These are phyloP conservation scores for Fraxinus quadrangulata DNA, from an alignment of 257 asterid genomes.

Conservation along the genomic window DNA sequence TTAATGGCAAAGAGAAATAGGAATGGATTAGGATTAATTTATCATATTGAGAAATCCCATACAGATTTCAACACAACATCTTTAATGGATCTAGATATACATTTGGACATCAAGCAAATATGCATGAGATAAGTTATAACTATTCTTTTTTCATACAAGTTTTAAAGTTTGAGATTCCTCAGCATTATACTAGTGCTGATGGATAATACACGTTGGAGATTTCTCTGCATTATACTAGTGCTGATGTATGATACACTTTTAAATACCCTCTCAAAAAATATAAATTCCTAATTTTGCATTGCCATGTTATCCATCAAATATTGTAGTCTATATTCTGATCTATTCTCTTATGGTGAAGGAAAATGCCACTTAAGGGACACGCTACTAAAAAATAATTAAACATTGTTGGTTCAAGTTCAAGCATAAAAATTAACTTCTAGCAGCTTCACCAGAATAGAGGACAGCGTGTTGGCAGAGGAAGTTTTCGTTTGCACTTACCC, in stretches of 20 bases:
- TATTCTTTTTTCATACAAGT: not conserved
- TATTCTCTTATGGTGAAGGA: not conserved
- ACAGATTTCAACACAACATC: not conserved
- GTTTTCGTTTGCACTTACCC: conserved; percentile 57
- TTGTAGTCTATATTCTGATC: not conserved
- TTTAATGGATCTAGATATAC: not conserved
- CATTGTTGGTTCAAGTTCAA: not conserved
- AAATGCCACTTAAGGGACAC: not conserved
- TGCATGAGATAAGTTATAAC: not conserved
- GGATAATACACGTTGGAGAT: not conserved
- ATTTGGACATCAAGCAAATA: conserved; percentile 1
- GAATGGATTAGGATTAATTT: not conserved
- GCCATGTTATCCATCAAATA: not conserved
- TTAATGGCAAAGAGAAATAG: not conserved
- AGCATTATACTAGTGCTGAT: not conserved
- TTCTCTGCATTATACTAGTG: not conserved
- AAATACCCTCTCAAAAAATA: not conserved
- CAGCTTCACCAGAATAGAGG: conserved; percentile 12
- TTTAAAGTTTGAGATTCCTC: not conserved
- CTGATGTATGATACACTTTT: not conserved
- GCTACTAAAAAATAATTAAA: not conserved
- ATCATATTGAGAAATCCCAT: not conserved
- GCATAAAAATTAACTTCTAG: not conserved
- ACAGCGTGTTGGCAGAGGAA: conserved; percentile 9
- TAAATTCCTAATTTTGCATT: not conserved